Base-by-base conservation (phyloP, 1,139 yeast species). In the Ogataea hybrid region DNA sequence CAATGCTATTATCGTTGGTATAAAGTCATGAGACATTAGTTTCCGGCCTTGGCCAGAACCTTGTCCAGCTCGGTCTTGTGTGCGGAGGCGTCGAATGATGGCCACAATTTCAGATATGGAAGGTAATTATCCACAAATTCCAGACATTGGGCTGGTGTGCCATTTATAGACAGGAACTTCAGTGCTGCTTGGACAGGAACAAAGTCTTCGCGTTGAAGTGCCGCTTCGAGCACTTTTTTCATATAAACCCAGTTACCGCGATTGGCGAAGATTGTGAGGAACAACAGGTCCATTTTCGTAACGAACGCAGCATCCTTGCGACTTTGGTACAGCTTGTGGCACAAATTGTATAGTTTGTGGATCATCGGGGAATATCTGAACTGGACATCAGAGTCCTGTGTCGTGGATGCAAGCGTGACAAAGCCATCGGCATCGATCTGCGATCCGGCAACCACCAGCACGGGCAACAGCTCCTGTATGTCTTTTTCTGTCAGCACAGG, bases 201-300 rank as follows among this genome's bases (percentile, higher is more conserved):
- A 0, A 54, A 16, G 39, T 52, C 59, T 17, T 52, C 51, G 14
- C 53, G 46, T 21, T 47, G 42, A 12, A 57, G 42, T 2, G 65
- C 59, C 3, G 52, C 27, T 3, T 58, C 57, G 50, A 69, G 51
- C 3, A 68, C 50, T 3, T 57, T 50, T 61, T 67, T 65, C 42
- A 69, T 62, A 20, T 58, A 52, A 11, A 49, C 49, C 68, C 70
- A 69, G n/a, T 58, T 54, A 16, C 52, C 50, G n/a, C 63, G 59
- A 45, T 70, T 70, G 16, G 67, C 67, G 37, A 63, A 61, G 2
- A 69, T 59, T 0, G 70, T 56, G 22, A 71, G 50, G 12, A 65
- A 54, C 36, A 69, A 49, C 2, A 63, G 49, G 42, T 59, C 60
- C 17, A 69, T 45, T 23, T 47, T 33, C 16, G 52, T 31, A 32